Base-by-base conservation (phyloP, 371 early-diverging fungal species). In the Dipsacomyces acuminosporus region DNA sequence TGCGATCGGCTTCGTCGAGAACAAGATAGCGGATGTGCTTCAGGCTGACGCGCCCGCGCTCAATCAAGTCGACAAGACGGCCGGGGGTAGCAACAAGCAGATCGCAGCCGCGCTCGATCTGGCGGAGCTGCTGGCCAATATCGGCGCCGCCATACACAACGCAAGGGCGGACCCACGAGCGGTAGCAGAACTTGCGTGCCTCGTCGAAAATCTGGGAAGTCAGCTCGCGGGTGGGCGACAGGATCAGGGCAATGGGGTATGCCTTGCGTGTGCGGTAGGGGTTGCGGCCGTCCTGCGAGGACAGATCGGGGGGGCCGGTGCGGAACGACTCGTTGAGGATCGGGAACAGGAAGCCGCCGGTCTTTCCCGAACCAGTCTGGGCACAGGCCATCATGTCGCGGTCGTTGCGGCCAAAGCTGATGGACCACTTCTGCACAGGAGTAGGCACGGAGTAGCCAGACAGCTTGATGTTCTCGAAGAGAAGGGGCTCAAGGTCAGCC, bases 1-100 rank as follows among this genome's bases (percentile, higher is more conserved):
- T 94, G 57, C 98, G 89, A 78, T 99, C 99, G 20, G 99, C 99
- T 77, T 99, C 99, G 73, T 99, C 99, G 18, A 99, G 76, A 6
- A 99, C 94, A 25, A 99, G 76, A 65, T 90, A 95, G 47, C 82
- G 78, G 59, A 94, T 80, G 48, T 80, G 80, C 33, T 79, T 67
- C 24, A 96, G 81, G 24, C 90, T 88, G 36, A 97, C 74, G 43
- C 86, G 83, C 13, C 88, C 88, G 48, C 96, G 89, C 72, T 96
- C 96, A 30, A 99, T 79, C 59, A 98, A 75, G 69, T 98, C 99
- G 11, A 93, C 90, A 36, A 99, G 82, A 53, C 98, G 90, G 19
- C 99, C 99, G 9, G 99, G 99, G 1, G 99, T 98, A 18, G 99
- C 99, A 30, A 99, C 87, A 15, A 99, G 78, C 45, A 99, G 74